Conservation (phyloP, 2,329 filamentous ascomycete species). For the Drechslerella dactyloides region DNA sequence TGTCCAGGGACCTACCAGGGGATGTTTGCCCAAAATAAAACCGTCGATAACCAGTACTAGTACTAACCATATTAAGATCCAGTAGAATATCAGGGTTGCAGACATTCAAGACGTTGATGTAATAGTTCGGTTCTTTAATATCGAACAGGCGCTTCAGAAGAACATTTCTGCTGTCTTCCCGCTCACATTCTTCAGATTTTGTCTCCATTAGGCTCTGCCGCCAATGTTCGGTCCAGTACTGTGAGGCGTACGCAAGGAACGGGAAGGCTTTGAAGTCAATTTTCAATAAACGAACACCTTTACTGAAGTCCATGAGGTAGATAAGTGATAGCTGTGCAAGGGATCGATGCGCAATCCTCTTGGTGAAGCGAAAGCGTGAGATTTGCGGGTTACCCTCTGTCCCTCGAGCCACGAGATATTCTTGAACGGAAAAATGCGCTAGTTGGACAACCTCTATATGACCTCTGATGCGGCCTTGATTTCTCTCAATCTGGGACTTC, state of each 20-base stretch:
- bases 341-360: slow-evolving; percentile 5
- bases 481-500: slow-evolving; percentile 8
- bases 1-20: slow-evolving; percentile 13
- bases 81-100: slow-evolving; percentile 24
- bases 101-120: slow-evolving; percentile 21
- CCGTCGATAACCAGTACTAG: background rate
- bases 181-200: background rate
- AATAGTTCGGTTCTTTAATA: slow-evolving; percentile 7
- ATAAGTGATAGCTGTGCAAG: slow-evolving; percentile 17
- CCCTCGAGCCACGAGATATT: slow-evolving; percentile 8
- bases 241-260: slow-evolving; percentile 25
- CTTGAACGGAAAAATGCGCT: slow-evolving; percentile 24
- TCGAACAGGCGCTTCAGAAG: slow-evolving; percentile 15
- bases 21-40: background rate
- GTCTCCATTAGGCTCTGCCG: background rate
- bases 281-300: slow-evolving; percentile 12
- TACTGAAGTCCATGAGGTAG: slow-evolving; percentile 21
- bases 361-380: slow-evolving; percentile 19
- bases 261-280: slow-evolving; percentile 18
- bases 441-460: slow-evolving; percentile 16
- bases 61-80: background rate
- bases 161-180: background rate
- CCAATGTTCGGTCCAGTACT: slow-evolving; percentile 16
- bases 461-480: background rate
- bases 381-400: slow-evolving; percentile 7